Base-by-base conservation (phyloP, 345 rosid genomes). In the Lumnitzera racemosa region DNA sequence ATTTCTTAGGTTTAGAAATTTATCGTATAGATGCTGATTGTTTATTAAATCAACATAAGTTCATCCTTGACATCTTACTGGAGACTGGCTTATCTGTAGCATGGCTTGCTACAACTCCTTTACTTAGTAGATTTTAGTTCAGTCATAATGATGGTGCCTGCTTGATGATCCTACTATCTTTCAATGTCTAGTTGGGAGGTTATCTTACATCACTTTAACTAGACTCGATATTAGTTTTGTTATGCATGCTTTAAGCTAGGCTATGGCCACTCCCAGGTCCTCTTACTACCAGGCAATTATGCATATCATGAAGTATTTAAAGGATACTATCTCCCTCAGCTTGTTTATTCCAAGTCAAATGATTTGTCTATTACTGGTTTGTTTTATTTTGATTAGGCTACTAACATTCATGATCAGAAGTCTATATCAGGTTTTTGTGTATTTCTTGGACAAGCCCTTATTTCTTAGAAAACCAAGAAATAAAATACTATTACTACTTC, bases 11-110 rank as follows among this genome's bases (percentile, higher is more conserved):
- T 2, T 10, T 53, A 8, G 56, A 53, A 27, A 14, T 16, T 10
- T 24, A 4, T 3, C 0, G 27, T n/a, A n/a, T 4, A 2, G 0
- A 24, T 10, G 12, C 1, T 29, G 24, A 2, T 4, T 1, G n/a
- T 3, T 7, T 53, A 3, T 4, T 53, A 2, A 6, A 14, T 11
- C 56, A 53, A 53, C 24, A 16, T 20, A 20, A 9, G 17, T 17
- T n/a, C 1, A 53, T 17, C 3, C 3, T n/a, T 29, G 7, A 29
- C 7, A 6, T 29, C 36, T 29, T 29, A 6, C 7, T 3, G 0
- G 36, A 29, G 1, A 4, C 24, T 1, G 2, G 3, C 10, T 15
- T 51, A 11, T 7, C 4, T 53, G 11, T 14, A 2, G 25, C 11
- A 3, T 15, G 2, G 2, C 10, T 10, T 13, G 5, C 15, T 2